Base-by-base conservation (phyloP, 306 rosid genomes). In the Potentilla sterilis region DNA sequence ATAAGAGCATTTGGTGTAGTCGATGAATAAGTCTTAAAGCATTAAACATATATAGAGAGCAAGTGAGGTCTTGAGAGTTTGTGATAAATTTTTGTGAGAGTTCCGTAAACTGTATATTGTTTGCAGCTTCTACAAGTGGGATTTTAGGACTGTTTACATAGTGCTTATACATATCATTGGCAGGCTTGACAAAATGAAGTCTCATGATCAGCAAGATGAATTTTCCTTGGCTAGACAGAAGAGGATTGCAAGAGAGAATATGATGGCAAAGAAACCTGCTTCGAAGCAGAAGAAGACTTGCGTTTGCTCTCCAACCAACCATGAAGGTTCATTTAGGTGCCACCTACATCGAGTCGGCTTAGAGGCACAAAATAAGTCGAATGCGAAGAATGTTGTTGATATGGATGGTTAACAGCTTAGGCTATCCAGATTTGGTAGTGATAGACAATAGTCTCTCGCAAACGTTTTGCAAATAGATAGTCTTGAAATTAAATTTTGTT, bases 301-400 rank as follows among this genome's bases (percentile, higher is more conserved):
- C 69, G 70, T 81, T 28, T 81, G 84, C 64, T 49, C 84, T 21
- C 84, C 84, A 22, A 81, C 80, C 43, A 76, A 46, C 11, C 81
- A 81, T 12, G 74, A 57, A 32, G 84, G 77, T 14, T 76, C 81
- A 6, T 76, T 81, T 74, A 76, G 58, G 57, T 80, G 83, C 67
- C 75, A 62, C 59, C 66, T 65, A 18, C 83, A 80, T 74, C 69
- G 80, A 51, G 24, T 28, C 44, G 28, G 40, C 37, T 9, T 52
- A 15, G 61, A 22, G 48, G 11, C 16, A 34, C 46, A 58, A 14
- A 19, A 22, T 28, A 42, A 59, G 47, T 32, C 28, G 18, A 15
- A 68, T 24, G 49, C 41, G 3, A 62, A 63, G 13, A 64, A 28
- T 52, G 77, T 40, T 68, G 48, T 28, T 28, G 51, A 46, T 3